Evolutionary conservation across 495 filamentous ascomycete species (phyloP).

Genomic region (Aspergillus haitiensis): DNA sequence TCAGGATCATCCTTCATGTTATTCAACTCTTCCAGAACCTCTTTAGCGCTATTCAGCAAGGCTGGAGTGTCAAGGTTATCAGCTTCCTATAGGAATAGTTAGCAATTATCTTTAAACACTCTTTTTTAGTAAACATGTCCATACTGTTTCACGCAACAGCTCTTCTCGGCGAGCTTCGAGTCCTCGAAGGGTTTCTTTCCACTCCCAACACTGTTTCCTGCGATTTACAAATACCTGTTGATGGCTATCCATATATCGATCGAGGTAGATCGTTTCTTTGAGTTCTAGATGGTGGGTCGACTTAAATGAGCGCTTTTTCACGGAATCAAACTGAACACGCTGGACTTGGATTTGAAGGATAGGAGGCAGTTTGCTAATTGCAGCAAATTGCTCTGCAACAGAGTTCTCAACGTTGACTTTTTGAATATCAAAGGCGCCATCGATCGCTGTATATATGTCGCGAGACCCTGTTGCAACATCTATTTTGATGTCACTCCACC

Average conservation of each 20-base stretch:
- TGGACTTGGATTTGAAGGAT: constrained; percentile 88
- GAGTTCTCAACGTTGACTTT: constrained; percentile 64
- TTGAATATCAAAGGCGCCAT: constrained; percentile 79
- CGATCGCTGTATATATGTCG: constrained; percentile 80
- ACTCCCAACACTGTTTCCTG: constrained; percentile 71
- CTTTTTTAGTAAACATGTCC: constrained; percentile 2
- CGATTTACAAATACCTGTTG: constrained; percentile 56
- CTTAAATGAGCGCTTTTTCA: constrained; percentile 64
- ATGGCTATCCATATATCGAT: constrained; percentile 79
- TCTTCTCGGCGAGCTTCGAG: constrained; percentile 52
- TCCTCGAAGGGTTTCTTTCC: constrained; percentile 62
- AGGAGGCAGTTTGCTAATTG: constrained; percentile 75
- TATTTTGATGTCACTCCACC: constrained; percentile 63
- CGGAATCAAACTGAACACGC: constrained; percentile 66
- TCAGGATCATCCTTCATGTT: constrained; percentile 27
- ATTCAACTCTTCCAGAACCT: constrained; percentile 35
- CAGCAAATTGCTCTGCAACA: constrained; percentile 66
- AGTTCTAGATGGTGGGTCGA: constrained; percentile 76
- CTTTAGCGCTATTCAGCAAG: constrained; percentile 33
- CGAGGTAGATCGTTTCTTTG: constrained; percentile 76
- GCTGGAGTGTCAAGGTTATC: constrained; percentile 35
- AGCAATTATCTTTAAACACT: background rate
- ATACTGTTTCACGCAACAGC: constrained; percentile 50
- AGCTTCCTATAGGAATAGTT: constrained; percentile 29
- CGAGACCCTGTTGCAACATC: constrained; percentile 59